phyloP scores from a whole-genome alignment of 768 basidiomycete species.

The Macrolepiota albuminosa region DNA sequence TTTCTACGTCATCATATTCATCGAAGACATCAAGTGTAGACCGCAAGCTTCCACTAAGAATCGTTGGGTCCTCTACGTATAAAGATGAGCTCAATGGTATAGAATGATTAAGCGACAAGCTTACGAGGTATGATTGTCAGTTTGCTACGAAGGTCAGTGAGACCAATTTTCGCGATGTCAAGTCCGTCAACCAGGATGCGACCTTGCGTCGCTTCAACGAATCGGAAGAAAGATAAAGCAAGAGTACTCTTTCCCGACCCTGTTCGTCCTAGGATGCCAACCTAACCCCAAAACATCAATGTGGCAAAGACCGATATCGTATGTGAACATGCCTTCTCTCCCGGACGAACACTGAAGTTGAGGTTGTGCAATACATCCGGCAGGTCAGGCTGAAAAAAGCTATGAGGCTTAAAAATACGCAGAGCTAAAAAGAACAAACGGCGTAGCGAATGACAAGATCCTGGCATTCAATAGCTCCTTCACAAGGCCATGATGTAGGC shows the following conservation, averaged over 20 bases:
- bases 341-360: slow-evolving; percentile 66
- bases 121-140: slow-evolving; percentile 67
- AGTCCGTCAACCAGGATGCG: slow-evolving; percentile 72
- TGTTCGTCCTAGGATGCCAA: slow-evolving; percentile 70
- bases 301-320: neutral
- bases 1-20: slow-evolving; percentile 80
- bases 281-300: slow-evolving; percentile 24
- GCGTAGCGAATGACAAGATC: slow-evolving; percentile 76
- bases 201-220: slow-evolving; percentile 82
- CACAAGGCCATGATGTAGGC: slow-evolving; percentile 70
- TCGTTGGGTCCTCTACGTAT: slow-evolving; percentile 76
- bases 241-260: slow-evolving; percentile 78
- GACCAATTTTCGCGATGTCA: slow-evolving; percentile 74
- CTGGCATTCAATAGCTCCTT: slow-evolving; percentile 65
- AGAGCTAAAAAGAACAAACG: slow-evolving; percentile 35
- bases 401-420: neutral
- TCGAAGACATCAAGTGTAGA: slow-evolving; percentile 83
- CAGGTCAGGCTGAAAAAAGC: slow-evolving; percentile 60
- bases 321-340: slow-evolving; percentile 60
- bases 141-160: slow-evolving; percentile 75
- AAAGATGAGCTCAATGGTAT: neutral
- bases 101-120: slow-evolving; percentile 17
- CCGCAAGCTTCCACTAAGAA: slow-evolving; percentile 77
- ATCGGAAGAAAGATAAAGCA: slow-evolving; percentile 77
- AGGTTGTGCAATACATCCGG: slow-evolving; percentile 81